Evolutionary conservation across 495 filamentous ascomycete genomes (phyloP).

Genomic region (Viridothelium virens): DNA sequence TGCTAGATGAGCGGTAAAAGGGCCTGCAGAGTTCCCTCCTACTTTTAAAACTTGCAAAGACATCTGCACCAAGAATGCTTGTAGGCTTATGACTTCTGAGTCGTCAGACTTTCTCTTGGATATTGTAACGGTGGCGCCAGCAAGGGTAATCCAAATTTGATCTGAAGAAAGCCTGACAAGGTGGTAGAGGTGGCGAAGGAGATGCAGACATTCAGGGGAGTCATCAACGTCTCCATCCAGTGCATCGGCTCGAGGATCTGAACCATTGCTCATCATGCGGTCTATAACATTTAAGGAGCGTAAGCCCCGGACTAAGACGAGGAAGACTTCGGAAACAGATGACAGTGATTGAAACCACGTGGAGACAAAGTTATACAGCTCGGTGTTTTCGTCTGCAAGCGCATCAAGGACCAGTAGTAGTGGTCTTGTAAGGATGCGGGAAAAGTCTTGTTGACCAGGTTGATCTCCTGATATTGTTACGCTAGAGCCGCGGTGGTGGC

Average conservation of each 20-base stretch:
- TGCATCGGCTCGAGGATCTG: constrained; percentile 18
- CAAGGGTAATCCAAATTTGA: constrained; percentile 53
- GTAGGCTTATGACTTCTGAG: constrained; percentile 47
- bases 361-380: constrained; percentile 65
- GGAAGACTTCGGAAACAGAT: constrained; percentile 48
- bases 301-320: constrained; percentile 3
- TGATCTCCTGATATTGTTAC: not conserved
- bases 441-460: constrained; percentile 20
- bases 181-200: constrained; percentile 66
- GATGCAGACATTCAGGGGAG: constrained; percentile 67
- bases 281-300: constrained; percentile 5
- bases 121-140: constrained; percentile 32
- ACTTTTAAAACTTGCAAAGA: constrained; percentile 19
- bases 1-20: not conserved
- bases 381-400: constrained; percentile 61
- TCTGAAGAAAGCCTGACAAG: constrained; percentile 57
- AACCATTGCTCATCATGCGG: constrained; percentile 1
- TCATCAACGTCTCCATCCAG: constrained; percentile 48
- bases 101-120: constrained; percentile 32
- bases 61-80: constrained; percentile 54
- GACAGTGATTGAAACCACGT: constrained; percentile 75
- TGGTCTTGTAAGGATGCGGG: constrained; percentile 57
- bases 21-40: not conserved
- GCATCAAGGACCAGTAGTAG: constrained; percentile 77
- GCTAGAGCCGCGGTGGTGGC: constrained; percentile 1